Conservation (phyloP, 2,329 filamentous ascomycete species). For the Epichloe bromicola region DNA sequence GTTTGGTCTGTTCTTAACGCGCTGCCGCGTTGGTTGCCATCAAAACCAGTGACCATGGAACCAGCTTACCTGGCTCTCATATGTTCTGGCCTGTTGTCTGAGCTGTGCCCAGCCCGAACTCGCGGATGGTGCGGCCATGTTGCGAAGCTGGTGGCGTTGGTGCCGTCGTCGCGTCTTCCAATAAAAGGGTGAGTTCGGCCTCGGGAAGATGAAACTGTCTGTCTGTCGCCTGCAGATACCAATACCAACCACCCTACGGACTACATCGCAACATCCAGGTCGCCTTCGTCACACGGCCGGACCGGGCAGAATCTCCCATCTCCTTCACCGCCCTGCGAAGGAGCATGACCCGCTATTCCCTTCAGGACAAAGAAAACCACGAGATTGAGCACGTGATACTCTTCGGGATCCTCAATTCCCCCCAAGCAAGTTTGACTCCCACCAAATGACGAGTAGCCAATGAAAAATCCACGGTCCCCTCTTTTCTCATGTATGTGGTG, state of each 20-base stretch:
- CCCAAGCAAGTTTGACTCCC: not conserved
- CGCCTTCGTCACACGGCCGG: not conserved
- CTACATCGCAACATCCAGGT: not conserved
- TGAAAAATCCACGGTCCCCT: not conserved
- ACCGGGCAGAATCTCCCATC: not conserved
- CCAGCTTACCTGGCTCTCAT: constrained; percentile 71
- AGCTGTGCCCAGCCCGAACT: constrained; percentile 80
- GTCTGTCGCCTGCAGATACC: not conserved
- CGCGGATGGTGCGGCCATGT: constrained; percentile 40
- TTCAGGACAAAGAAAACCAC: constrained; percentile 4
- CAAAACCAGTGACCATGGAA: not conserved
- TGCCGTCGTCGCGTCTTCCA: not conserved
- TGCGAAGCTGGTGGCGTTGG: constrained; percentile 3
- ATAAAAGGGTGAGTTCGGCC: not conserved
- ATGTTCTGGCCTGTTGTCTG: constrained; percentile 75
- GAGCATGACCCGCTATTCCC: not conserved
- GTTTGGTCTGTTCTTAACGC: not conserved
- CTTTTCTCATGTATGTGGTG: constrained; percentile 1
- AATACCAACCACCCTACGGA: not conserved
- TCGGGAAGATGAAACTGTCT: not conserved
- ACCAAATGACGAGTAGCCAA: constrained; percentile 1
- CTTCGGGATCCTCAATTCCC: not conserved
- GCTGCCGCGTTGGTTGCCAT: not conserved
- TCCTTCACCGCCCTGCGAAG: not conserved
- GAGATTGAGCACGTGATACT: constrained; percentile 13